A percentile compares a stretch with the other conserved stretches of the same genome.
phyloP scores from a whole-genome alignment of 1,284 basidiomycete species.

The Laetiporus sulphureus region DNA sequence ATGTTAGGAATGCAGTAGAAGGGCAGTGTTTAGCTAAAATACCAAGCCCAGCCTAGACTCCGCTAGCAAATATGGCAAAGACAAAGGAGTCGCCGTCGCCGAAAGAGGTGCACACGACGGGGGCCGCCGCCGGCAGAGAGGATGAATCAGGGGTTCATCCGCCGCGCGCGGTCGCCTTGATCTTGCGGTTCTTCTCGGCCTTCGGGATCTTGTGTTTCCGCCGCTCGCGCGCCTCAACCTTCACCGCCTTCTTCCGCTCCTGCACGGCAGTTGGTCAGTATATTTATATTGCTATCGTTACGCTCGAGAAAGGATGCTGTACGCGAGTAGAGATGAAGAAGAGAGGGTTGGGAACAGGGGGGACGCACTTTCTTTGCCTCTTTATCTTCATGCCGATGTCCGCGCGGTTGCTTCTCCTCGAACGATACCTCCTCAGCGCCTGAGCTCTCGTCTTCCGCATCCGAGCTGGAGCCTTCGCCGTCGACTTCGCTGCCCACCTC shows the following conservation, averaged over 20 bases:
- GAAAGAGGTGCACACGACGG: too few species aligned
- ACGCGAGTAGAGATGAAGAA: too few species aligned
- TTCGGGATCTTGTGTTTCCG: slow-evolving; percentile 92
- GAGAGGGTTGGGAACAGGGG: slow-evolving; percentile 6
- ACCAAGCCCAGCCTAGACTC: too few species aligned
- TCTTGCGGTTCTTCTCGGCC: slow-evolving; percentile 80
- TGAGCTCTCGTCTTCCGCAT: slow-evolving; percentile 25
- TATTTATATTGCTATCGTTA: too few species aligned
- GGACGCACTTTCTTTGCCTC: slow-evolving; percentile 80
- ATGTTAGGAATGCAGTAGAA: too few species aligned
- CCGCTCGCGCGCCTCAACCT: slow-evolving; percentile 83
- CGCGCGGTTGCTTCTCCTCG: slow-evolving; percentile 57
- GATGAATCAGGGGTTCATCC: slow-evolving; percentile 6
- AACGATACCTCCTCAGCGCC: too few species aligned
- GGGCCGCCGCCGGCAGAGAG: too few species aligned
- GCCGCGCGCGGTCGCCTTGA: slow-evolving; percentile 50
- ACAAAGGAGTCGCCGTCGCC: too few species aligned
- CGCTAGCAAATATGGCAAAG: too few species aligned
- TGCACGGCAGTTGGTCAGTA: slow-evolving; percentile 28
- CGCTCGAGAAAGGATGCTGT: too few species aligned
- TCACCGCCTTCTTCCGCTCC: slow-evolving; percentile 87
- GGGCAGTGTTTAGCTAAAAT: too few species aligned
- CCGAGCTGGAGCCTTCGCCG: slow-evolving; percentile 26
- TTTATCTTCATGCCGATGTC: slow-evolving; percentile 86
- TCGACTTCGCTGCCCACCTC: slow-evolving; percentile 30